A percentile compares a stretch with the other conserved stretches of the same genome.
Conservation (phyloP, 2,329 filamentous ascomycete genomes). For the Ceratocystis variospora region DNA sequence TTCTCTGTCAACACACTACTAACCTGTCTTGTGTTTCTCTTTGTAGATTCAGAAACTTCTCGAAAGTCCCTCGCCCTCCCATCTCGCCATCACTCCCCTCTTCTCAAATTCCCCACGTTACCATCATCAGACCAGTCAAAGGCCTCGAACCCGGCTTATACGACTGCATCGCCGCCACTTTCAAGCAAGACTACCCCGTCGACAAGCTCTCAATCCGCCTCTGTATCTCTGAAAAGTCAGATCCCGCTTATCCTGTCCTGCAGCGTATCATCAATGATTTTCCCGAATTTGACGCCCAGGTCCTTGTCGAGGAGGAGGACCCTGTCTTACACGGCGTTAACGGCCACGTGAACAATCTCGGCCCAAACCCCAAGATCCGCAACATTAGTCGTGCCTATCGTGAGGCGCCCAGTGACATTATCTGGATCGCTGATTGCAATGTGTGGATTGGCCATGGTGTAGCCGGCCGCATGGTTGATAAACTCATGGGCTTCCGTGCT, state of each 20-base stretch:
- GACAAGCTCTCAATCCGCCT: constrained; percentile 67
- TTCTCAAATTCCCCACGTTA: constrained; percentile 61
- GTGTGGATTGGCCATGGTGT: constrained; percentile 76
- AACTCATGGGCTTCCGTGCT: constrained; percentile 53
- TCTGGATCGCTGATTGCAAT: constrained; percentile 96
- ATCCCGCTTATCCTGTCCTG: constrained; percentile 66
- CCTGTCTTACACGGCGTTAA: constrained; percentile 45
- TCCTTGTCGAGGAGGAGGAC: constrained; percentile 75
- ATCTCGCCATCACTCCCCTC: constrained; percentile 37
- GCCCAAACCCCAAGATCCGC: constrained; percentile 95
- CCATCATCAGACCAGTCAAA: constrained; percentile 84
- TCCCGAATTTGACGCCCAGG: constrained; percentile 51
- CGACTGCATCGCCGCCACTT: constrained; percentile 78
- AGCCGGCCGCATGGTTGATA: constrained; percentile 77
- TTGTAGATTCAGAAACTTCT: constrained; percentile 39
- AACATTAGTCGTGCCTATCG: constrained; percentile 91
- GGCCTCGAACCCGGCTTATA: constrained; percentile 81
- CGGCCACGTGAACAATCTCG: constrained; percentile 46
- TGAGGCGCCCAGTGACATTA: constrained; percentile 71
- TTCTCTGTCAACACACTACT: background rate
- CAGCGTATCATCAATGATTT: constrained; percentile 60
- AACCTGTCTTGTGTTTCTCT: background rate
- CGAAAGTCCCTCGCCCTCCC: constrained; percentile 34
- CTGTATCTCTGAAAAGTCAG: constrained; percentile 60
- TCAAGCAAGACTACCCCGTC: constrained; percentile 65